Evolutionary conservation across 768 basidiomycete genomes (phyloP).

Genomic region (Thelephora ganbajun): DNA sequence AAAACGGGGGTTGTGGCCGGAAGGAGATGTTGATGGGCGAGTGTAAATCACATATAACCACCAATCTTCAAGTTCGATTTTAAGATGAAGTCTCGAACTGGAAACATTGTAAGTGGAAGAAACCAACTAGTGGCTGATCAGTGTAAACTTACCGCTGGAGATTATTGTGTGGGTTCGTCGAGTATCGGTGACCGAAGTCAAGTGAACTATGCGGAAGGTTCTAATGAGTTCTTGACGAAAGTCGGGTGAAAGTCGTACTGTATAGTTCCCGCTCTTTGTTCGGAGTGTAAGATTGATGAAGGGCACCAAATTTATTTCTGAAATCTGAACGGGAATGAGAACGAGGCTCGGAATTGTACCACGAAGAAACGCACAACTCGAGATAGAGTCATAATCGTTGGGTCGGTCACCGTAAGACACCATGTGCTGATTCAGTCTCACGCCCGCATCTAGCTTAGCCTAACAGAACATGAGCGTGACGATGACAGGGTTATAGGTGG

Average conservation of each 20-base stretch:
- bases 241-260: conserved; percentile 28
- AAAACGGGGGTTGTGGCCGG: too few species aligned
- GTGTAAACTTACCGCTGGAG: conserved; percentile 39
- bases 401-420: conserved; percentile 56
- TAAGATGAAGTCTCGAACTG: conserved; percentile 18
- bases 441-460: conserved; percentile 67
- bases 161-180: conserved; percentile 62
- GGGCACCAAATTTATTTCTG: conserved; percentile 51
- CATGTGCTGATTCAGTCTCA: conserved; percentile 57
- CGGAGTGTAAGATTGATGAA: conserved; percentile 54
- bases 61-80: conserved; percentile 16
- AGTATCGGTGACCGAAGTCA: conserved; percentile 75
- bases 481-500: background rate
- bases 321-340: conserved; percentile 35
- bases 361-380: conserved; percentile 41
- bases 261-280: conserved; percentile 63
- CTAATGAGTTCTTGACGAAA: background rate
- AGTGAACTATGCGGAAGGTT: conserved; percentile 39
- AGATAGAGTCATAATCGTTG: conserved; percentile 68
- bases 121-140: background rate
- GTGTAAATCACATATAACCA: conserved; percentile 14
- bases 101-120: background rate
- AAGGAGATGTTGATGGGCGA: too few species aligned
- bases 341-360: conserved; percentile 1
- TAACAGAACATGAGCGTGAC: conserved; percentile 15